Base-by-base conservation (phyloP, 805 yeast genomes). In the Candida ortonii region DNA sequence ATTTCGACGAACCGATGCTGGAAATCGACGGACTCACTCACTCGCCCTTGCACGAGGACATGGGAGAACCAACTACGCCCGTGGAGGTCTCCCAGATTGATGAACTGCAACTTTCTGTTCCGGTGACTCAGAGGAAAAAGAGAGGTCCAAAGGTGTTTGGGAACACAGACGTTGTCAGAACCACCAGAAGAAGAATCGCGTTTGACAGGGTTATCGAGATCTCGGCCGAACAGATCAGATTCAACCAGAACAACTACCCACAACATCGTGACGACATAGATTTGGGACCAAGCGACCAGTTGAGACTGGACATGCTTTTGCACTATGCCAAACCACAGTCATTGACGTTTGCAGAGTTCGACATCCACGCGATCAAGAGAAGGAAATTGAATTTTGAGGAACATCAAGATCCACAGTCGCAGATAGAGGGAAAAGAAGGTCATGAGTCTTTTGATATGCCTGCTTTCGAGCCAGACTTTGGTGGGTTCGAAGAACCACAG, bases 131-230 rank as follows among this genome's bases (percentile, higher is more conserved):
- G 37, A 45, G 19, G 37, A 45, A 28, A 33, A 39, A 27, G 42
- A 39, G 57, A 33, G 47, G 61, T 14, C 60, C 55, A n/a, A 58
- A 65, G 5, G 42, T 38, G 14, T 37, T 56, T 61, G 36, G 57
- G 51, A 59, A 52, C 25, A 49, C 53, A 6, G 61, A 57, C 18
- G 80, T 78, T 22, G 68, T 75, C 3, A 65, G 71, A 44, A 73
- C 79, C 2, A 55, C 61, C 20, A 68, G 69, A 36, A 64, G 71
- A 39, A 69, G 64, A 43, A 47, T 77, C 17, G 55, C 64, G 21
- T 49, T 69, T n/a, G 84, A 78, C 50, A 45, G 60, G 0, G 50
- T 41, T 5, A 67, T 59, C 13, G 76, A 71, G 28, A 54, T 76
- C 24, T 60, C 70, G n/a, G 54, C 68, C 5, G 73, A 65, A 1